Conservation (phyloP, 73 alveolate species). For the Tetrahymena malaccensis region DNA sequence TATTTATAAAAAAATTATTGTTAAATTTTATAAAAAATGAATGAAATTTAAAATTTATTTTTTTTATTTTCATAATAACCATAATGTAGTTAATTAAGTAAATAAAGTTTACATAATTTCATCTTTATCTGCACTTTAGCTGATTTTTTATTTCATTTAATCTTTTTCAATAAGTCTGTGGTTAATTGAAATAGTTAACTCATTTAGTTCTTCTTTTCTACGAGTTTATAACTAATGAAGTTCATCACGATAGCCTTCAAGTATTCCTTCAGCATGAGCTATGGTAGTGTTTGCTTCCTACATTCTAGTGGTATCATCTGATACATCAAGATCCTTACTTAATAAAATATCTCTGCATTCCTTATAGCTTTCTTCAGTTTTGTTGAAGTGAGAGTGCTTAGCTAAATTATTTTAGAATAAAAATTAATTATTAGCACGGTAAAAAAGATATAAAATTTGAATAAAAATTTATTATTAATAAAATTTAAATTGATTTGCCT, state of each 20-base stretch:
- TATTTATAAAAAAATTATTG: not conserved
- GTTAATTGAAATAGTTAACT: not conserved
- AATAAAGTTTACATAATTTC: not conserved
- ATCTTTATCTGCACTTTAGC: not conserved
- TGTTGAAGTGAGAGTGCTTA: not conserved
- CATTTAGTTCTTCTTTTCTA: not conserved
- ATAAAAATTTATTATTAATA: too few species aligned
- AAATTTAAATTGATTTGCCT: not conserved
- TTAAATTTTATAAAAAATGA: not conserved
- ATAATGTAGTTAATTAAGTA: too few species aligned
- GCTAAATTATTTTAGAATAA: not conserved
- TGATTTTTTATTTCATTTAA: not conserved
- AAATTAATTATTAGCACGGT: not conserved
- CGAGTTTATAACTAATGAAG: not conserved
- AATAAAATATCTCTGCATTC: not conserved
- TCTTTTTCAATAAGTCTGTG: not conserved
- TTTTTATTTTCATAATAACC: too few species aligned
- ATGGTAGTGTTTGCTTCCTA: not conserved
- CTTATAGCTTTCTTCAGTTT: not conserved
- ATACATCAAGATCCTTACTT: not conserved
- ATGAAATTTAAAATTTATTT: too few species aligned
- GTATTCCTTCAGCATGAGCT: not conserved
- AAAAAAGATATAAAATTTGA: not conserved
- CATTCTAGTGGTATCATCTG: not conserved
- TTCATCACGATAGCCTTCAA: not conserved